phyloP scores from a whole-genome alignment of 305 asterid genomes.

The Fraxinus albicans region DNA sequence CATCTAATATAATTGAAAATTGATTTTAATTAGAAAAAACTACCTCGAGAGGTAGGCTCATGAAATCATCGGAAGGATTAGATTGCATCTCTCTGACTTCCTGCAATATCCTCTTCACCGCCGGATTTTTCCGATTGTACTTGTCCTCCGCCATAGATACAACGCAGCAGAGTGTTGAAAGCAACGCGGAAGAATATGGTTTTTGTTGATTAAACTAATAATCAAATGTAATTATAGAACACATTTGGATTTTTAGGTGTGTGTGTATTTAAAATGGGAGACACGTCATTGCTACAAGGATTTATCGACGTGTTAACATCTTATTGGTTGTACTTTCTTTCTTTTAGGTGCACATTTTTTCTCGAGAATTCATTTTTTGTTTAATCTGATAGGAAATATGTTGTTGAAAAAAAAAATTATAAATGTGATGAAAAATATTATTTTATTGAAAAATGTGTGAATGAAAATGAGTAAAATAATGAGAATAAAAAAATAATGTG shows the following conservation, averaged over 20 bases:
- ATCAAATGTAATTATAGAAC: neutral
- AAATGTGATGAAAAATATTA: no score
- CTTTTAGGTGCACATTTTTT: neutral
- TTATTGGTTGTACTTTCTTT: constrained; percentile 19
- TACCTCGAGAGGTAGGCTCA: constrained; percentile 90
- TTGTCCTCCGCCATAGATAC: constrained; percentile 68
- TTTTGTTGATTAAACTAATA: neutral
- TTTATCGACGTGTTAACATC: constrained; percentile 22
- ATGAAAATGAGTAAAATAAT: no score
- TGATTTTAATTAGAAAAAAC: neutral
- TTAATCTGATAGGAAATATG: no score
- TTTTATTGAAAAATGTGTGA: no score
- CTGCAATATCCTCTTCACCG: constrained; percentile 94
- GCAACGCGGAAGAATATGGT: constrained; percentile 9
- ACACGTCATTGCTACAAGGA: constrained; percentile 31
- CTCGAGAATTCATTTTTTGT: no score
- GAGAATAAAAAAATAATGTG: no score
- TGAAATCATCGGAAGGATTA: constrained; percentile 88
- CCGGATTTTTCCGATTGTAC: constrained; percentile 86
- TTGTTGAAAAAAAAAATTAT: no score
- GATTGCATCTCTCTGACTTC: constrained; percentile 97
- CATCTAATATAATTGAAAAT: neutral
- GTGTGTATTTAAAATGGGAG: neutral
- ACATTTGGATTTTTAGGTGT: neutral
- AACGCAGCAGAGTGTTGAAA: constrained; percentile 20